phyloP scores from a whole-genome alignment of 2,329 filamentous ascomycete genomes.

The Epichloe gansuensis region DNA sequence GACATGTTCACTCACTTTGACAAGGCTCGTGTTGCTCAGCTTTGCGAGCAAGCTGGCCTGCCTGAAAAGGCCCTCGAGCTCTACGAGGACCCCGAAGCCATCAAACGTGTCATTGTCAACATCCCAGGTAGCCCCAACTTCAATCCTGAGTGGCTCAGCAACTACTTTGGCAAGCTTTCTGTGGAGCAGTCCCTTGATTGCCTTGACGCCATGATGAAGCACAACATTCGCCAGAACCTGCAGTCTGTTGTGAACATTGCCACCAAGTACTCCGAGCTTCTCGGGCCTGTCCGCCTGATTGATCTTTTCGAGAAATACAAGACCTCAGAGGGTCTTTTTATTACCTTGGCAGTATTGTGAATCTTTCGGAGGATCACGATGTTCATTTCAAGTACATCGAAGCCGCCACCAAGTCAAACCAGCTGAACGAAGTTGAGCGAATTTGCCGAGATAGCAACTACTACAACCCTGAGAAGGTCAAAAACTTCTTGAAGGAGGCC shows the following conservation, averaged over 20 bases:
- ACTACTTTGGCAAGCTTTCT: slow-evolving; percentile 87
- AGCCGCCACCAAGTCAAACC: slow-evolving; percentile 83
- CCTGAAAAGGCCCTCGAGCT: slow-evolving; percentile 82
- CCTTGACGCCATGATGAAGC: slow-evolving; percentile 89
- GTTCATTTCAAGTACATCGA: slow-evolving; percentile 99
- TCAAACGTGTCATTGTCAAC: slow-evolving; percentile 84
- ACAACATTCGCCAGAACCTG: slow-evolving; percentile 93
- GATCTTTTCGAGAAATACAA: slow-evolving; percentile 96
- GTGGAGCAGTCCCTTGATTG: slow-evolving; percentile 92
- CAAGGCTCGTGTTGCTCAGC: slow-evolving; percentile 71
- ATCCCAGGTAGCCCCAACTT: slow-evolving; percentile 74
- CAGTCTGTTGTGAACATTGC: slow-evolving; percentile 90
- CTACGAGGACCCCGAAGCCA: slow-evolving; percentile 76
- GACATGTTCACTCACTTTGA: slow-evolving; percentile 99
- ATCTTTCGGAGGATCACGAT: slow-evolving; percentile 86
- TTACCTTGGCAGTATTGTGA: slow-evolving; percentile 96
- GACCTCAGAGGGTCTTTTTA: slow-evolving; percentile 95
- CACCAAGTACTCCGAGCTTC: slow-evolving; percentile 93
- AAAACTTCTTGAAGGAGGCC: slow-evolving; percentile 98
- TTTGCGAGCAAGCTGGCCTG: slow-evolving; percentile 89
- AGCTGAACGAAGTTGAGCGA: slow-evolving; percentile 91
- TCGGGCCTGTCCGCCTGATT: slow-evolving; percentile 78
- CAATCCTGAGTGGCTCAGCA: slow-evolving; percentile 80
- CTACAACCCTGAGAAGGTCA: slow-evolving; percentile 90
- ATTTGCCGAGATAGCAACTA: slow-evolving; percentile 89